Conservation (phyloP, 2,329 filamentous ascomycete genomes). For the Capronia epimyces region DNA sequence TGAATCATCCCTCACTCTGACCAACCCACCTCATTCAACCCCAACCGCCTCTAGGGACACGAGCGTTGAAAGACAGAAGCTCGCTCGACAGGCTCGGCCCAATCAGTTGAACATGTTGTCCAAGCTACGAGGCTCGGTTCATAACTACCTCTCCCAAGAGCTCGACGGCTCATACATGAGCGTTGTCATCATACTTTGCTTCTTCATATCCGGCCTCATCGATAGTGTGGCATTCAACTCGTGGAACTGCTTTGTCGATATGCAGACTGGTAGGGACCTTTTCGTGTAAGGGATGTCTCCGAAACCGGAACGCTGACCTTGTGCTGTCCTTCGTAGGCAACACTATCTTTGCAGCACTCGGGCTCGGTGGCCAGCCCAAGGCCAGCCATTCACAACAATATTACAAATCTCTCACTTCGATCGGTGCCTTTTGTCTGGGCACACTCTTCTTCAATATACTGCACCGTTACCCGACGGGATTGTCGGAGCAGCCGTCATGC, state of each 20-base stretch:
- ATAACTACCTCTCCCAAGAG: constrained; percentile 22
- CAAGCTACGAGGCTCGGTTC: neutral
- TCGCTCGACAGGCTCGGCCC: constrained; percentile 1
- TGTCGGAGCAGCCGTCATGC: constrained; percentile 30
- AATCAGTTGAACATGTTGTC: constrained; percentile 1
- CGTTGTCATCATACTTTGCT: constrained; percentile 34
- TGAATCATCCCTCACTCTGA: constrained; percentile 14
- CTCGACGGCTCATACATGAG: constrained; percentile 24
- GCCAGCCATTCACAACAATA: constrained; percentile 38
- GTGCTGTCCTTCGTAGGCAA: constrained; percentile 34
- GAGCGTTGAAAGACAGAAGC: neutral
- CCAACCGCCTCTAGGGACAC: neutral
- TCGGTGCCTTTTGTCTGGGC: constrained; percentile 37
- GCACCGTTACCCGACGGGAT: constrained; percentile 33
- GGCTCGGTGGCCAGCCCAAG: constrained; percentile 38
- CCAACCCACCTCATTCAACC: constrained; percentile 6
- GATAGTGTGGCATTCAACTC: constrained; percentile 44
- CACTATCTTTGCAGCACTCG: constrained; percentile 41
- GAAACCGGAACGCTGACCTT: neutral
- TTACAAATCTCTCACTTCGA: constrained; percentile 41
- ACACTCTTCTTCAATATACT: constrained; percentile 39
- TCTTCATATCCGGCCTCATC: constrained; percentile 41
- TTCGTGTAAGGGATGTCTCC: neutral
- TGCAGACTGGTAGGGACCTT: constrained; percentile 42
- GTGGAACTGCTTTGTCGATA: constrained; percentile 45